Evolutionary conservation across 202 grass and related monocot genomes (phyloP).

Genomic region (Zoysia matrella): DNA sequence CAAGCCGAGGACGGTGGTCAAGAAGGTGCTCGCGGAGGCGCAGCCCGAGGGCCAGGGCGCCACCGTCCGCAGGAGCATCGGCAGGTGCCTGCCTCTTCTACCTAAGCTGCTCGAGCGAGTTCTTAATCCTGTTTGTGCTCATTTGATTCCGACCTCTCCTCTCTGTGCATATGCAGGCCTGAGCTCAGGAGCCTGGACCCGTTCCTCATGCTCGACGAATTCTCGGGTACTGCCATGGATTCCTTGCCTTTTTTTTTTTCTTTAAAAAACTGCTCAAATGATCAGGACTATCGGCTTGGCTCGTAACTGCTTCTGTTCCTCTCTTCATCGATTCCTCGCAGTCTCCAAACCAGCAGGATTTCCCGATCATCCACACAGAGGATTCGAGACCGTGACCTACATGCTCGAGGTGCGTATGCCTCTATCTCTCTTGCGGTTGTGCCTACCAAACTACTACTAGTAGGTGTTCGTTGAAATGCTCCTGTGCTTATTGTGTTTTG

Average conservation of each 20-base stretch:
- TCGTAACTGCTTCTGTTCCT: background rate
- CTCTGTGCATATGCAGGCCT: conserved; percentile 36
- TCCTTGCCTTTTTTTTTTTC: background rate
- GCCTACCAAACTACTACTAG: background rate
- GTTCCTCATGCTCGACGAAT: conserved; percentile 88
- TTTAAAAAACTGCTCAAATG: background rate
- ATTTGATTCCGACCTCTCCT: background rate
- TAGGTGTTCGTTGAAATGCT: conserved; percentile 57
- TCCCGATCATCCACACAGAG: conserved; percentile 87
- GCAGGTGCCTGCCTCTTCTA: conserved; percentile 42
- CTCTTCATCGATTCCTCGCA: background rate
- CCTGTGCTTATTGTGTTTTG: background rate
- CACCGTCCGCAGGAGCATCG: conserved; percentile 87
- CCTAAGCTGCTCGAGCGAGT: background rate
- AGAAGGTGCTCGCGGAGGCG: conserved; percentile 69
- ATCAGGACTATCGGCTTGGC: background rate
- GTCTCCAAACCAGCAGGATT: conserved; percentile 86
- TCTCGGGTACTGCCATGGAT: conserved; percentile 45
- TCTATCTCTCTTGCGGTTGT: background rate
- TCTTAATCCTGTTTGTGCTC: too few species aligned
- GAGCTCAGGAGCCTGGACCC: conserved; percentile 81
- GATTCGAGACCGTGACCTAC: conserved; percentile 96
- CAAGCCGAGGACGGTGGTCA: conserved; percentile 65
- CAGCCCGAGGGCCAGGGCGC: conserved; percentile 79
- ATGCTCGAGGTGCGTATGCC: conserved; percentile 68